phyloP scores from a whole-genome alignment of 495 filamentous ascomycete genomes.

The Ramalina peruviana region DNA sequence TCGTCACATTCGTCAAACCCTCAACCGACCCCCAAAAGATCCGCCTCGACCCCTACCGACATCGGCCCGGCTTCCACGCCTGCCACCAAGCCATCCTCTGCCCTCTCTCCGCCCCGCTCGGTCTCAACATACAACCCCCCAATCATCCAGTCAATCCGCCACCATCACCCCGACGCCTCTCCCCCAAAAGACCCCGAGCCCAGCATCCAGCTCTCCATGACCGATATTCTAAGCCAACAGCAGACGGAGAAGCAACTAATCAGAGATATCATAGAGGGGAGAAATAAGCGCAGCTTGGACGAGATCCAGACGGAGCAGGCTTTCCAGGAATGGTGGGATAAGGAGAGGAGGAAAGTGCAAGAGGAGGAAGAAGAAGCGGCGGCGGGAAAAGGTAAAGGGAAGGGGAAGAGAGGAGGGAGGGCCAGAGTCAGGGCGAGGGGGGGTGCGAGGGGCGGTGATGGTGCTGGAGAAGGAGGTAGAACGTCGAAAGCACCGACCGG shows the following conservation, averaged over 20 bases:
- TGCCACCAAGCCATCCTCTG: slow-evolving; percentile 17
- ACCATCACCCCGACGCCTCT: slow-evolving; percentile 27
- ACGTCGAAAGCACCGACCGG: neutral
- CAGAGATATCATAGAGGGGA: slow-evolving; percentile 53
- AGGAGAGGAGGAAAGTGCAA: slow-evolving; percentile 59
- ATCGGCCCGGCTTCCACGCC: slow-evolving; percentile 4
- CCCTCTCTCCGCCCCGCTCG: slow-evolving; percentile 5
- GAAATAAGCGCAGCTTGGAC: slow-evolving; percentile 58
- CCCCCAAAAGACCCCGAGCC: slow-evolving; percentile 28
- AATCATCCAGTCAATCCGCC: slow-evolving; percentile 34
- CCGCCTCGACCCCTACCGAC: slow-evolving; percentile 1
- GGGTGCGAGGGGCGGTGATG: slow-evolving; percentile 17
- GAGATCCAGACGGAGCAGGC: slow-evolving; percentile 95
- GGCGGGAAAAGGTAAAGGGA: slow-evolving; percentile 6
- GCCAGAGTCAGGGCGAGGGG: slow-evolving; percentile 11
- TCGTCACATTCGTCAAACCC: slow-evolving; percentile 1
- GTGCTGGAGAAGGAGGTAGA: neutral
- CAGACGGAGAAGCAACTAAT: slow-evolving; percentile 70
- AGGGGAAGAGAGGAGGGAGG: slow-evolving; percentile 21
- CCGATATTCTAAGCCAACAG: slow-evolving; percentile 82
- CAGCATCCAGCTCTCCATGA: slow-evolving; percentile 53
- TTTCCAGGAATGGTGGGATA: slow-evolving; percentile 97
- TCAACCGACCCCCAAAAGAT: neutral
- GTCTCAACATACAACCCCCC: slow-evolving; percentile 16
- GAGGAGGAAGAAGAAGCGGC: slow-evolving; percentile 45